phyloP scores from a whole-genome alignment of 2,329 filamentous ascomycete species.

The Xylaria sp. region DNA sequence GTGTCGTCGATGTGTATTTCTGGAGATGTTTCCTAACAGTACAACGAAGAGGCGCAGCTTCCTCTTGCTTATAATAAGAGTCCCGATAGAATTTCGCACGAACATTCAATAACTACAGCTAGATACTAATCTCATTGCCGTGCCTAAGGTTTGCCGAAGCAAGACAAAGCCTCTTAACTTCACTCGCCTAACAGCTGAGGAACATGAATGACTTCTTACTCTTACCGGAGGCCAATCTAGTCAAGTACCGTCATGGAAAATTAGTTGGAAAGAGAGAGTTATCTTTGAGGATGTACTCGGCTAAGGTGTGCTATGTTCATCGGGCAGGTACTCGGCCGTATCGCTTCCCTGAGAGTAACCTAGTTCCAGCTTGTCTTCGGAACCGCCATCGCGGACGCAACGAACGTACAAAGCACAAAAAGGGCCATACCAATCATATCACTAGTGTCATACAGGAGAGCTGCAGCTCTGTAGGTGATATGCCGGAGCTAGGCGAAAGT shows the following conservation, averaged over 20 bases:
- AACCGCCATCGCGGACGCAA: not conserved
- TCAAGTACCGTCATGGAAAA: not conserved
- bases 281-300: not conserved
- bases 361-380: not conserved
- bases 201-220: conserved; percentile 2
- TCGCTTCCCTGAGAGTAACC: not conserved
- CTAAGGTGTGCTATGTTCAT: not conserved
- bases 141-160: not conserved
- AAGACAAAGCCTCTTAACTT: not conserved
- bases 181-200: not conserved
- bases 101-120: too few relatives aligned
- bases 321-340: not conserved
- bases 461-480: too few relatives aligned
- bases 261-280: not conserved
- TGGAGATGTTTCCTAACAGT: too few relatives aligned
- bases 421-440: too few relatives aligned
- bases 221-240: not conserved
- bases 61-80: not conserved
- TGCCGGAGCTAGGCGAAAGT: too few relatives aligned
- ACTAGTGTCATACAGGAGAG: too few relatives aligned
- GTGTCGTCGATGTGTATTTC: too few relatives aligned
- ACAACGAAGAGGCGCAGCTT: too few relatives aligned
- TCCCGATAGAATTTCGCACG: not conserved
- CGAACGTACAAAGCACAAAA: not conserved
- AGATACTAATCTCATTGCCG: not conserved